Base-by-base conservation (phyloP, 2,329 filamentous ascomycete genomes). In the Colletotrichum gigasporum region DNA sequence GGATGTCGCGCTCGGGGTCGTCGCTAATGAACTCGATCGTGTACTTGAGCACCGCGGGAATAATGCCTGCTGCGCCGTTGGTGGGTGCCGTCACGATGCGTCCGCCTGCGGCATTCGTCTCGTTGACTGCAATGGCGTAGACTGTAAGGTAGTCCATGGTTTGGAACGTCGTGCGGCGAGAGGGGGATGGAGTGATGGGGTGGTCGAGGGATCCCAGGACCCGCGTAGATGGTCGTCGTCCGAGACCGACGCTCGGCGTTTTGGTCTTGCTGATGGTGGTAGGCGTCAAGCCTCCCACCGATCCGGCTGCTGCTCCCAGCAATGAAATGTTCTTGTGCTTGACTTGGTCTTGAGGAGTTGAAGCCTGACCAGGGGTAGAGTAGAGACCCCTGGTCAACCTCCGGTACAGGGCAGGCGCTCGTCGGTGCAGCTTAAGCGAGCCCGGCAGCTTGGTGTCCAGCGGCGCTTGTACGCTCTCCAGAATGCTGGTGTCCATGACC, bases 61-160 rank as follows among this genome's bases (percentile, higher is more conserved):
- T 84, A 68, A 84, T 84, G 24, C 82, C 82, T 1, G 82, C 82
- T 0, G 82, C 82, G 12, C 82, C 82, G 66, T 84, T 84, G 18
- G 82, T 84, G 2, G 82, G 82, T 1, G 82, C 82, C 2, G 82
- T 84, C 16, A 84, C 82, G 63, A 84, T 83, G 28, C 82, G 79
- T 0, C 82, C 82, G 11, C 82, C 82, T 0, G 78, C 80, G 2
- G 82, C 82, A 58, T 84, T 84, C n/a, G 82, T 84, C 70, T 84
- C 82, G 67, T 84, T 84, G 22, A 84, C 82, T 0, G 82, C 82
- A 18, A 84, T 84, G 37, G 82, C 82, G 62, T 84, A 84, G 0
- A 83, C 82, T 1, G 79, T 79, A 8, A 84, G 70, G 57, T 84
- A 82, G 60, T 84, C 82, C 80, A 84, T 83, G 4, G 80, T 80